Conservation (phyloP, 2,329 filamentous ascomycete species). For the Xylaria digitata region DNA sequence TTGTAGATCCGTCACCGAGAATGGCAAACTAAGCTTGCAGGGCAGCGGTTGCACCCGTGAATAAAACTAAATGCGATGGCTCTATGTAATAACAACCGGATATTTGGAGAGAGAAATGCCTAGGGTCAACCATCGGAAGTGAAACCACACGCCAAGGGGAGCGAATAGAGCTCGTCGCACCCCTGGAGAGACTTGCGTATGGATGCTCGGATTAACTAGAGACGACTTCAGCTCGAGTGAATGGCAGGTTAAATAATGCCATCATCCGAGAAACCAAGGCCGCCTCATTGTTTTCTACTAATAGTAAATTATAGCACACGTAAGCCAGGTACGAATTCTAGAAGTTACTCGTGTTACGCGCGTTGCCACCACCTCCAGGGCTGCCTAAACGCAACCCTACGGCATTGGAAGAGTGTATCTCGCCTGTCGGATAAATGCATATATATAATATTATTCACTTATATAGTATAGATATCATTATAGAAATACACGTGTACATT, state of each 20-base stretch:
- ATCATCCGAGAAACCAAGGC: background rate
- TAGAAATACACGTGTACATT: too few species aligned
- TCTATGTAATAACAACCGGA: background rate
- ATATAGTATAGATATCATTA: too few species aligned
- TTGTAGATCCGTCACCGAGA: background rate
- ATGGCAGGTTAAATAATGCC: background rate
- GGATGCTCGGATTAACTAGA: background rate
- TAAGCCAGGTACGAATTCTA: slow-evolving; percentile 36
- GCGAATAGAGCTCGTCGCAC: background rate
- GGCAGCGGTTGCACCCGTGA: background rate
- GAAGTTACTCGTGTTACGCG: slow-evolving; percentile 28
- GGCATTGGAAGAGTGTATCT: too few species aligned
- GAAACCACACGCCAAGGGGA: background rate
- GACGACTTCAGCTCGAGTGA: background rate
- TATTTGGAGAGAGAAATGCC: background rate
- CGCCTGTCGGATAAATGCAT: background rate
- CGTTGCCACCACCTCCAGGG: background rate
- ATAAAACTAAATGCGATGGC: background rate
- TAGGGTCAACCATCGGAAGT: background rate
- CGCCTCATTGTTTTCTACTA: slow-evolving; percentile 31
- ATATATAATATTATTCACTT: too few species aligned
- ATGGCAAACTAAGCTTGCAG: slow-evolving; percentile 5
- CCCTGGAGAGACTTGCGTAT: background rate
- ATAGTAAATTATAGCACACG: slow-evolving; percentile 1
- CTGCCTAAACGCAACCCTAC: background rate